Evolutionary conservation across 345 rosid genomes (phyloP).

Genomic region (Capsella bursapastoris): DNA sequence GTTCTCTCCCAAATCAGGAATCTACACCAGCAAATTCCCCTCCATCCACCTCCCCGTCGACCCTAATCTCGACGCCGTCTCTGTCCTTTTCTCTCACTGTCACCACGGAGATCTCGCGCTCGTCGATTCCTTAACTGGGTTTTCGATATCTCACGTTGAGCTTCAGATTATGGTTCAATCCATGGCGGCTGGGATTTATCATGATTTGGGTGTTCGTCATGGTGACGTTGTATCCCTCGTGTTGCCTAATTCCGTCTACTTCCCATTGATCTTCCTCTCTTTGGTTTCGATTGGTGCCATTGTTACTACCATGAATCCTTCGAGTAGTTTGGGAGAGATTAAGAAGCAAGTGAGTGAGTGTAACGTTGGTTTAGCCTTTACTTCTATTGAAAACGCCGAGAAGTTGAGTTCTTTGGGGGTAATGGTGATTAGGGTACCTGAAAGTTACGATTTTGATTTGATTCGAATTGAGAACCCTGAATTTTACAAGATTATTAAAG

Average conservation of each 20-base stretch:
- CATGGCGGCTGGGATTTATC: constrained; percentile 62
- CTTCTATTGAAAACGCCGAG: constrained; percentile 45
- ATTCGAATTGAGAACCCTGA: constrained; percentile 30
- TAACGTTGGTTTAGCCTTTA: constrained; percentile 54
- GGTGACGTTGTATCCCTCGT: constrained; percentile 74
- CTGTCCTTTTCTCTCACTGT: constrained; percentile 64
- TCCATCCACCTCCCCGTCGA: constrained; percentile 54
- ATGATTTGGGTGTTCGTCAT: constrained; percentile 50
- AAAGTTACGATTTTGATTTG: constrained; percentile 43
- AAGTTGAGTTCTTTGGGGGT: constrained; percentile 49
- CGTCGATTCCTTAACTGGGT: constrained; percentile 62
- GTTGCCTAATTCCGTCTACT: constrained; percentile 71
- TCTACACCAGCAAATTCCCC: constrained; percentile 61
- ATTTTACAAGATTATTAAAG: constrained; percentile 51
- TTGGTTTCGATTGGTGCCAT: constrained; percentile 64
- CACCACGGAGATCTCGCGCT: constrained; percentile 58
- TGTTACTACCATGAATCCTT: constrained; percentile 73
- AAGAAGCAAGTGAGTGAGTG: constrained; percentile 53
- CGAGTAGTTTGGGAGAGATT: constrained; percentile 56
- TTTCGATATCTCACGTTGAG: constrained; percentile 60
- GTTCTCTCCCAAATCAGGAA: constrained; percentile 53
- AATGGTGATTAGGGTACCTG: constrained; percentile 56
- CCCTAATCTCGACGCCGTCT: constrained; percentile 62
- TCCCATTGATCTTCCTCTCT: constrained; percentile 65
- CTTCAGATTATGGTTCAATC: constrained; percentile 56